phyloP scores from a whole-genome alignment of 2,329 filamentous ascomycete species.

The Ophiocordyceps camponoti-rufipedis region DNA sequence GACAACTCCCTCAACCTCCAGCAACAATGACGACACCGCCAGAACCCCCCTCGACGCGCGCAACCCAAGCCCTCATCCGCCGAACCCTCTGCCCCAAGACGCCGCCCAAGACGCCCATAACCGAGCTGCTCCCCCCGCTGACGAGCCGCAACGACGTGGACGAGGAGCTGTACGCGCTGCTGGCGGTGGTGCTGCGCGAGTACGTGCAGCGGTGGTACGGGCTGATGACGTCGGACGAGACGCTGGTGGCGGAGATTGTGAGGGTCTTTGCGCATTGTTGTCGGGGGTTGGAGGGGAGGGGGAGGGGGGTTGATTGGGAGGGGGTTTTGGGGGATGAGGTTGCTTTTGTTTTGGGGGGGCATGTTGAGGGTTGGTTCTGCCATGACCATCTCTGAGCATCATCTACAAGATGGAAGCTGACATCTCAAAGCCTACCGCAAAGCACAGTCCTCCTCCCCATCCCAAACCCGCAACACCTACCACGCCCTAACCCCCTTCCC shows the following conservation, averaged over 20 bases:
- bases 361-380: slow-evolving; percentile 47
- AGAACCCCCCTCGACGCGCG: slow-evolving; percentile 52
- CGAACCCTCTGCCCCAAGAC: slow-evolving; percentile 67
- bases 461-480: slow-evolving; percentile 53
- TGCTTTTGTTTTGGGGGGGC: slow-evolving; percentile 60
- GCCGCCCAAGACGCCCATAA: slow-evolving; percentile 44
- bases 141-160: slow-evolving; percentile 92
- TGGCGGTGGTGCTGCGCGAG: slow-evolving; percentile 77
- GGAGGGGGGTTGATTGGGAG: slow-evolving; percentile 69
- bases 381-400: no score
- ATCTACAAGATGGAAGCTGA: no score
- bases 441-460: slow-evolving; percentile 38
- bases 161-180: slow-evolving; percentile 77
- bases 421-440: no score
- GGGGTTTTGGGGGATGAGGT: slow-evolving; percentile 74
- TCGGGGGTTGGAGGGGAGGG: slow-evolving; percentile 66
- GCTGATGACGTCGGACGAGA: slow-evolving; percentile 78
- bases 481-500: slow-evolving; percentile 71
- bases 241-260: slow-evolving; percentile 73
- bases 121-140: slow-evolving; percentile 56
- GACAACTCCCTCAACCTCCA: no score
- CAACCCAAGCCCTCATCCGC: slow-evolving; percentile 66
- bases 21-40: slow-evolving; percentile 5
- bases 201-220: slow-evolving; percentile 88
- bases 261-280: slow-evolving; percentile 88